phyloP scores from a whole-genome alignment of 345 rosid genomes.

The Turnera subulata region DNA sequence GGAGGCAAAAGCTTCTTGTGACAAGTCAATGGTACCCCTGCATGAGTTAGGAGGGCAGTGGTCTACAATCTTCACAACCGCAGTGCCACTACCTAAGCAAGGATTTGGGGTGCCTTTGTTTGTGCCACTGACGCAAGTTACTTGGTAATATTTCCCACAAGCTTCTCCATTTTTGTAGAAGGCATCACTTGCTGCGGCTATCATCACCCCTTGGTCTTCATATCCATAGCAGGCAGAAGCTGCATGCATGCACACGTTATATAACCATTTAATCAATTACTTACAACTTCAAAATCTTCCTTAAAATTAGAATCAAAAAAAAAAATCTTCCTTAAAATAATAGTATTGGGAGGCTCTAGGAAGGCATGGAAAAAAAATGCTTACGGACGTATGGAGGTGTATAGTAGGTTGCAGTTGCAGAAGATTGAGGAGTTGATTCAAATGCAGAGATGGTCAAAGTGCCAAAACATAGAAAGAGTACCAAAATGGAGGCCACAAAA shows the following conservation, averaged over 20 bases:
- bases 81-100: conserved; percentile 6
- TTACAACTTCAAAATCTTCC: not conserved
- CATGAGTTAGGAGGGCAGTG: not conserved
- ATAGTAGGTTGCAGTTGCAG: not conserved
- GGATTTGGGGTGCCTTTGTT: conserved; percentile 9
- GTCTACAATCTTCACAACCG: not conserved
- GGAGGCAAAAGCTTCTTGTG: conserved; percentile 17
- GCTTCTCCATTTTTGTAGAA: conserved; percentile 3
- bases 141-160: conserved; percentile 17
- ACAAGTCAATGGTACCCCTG: conserved; percentile 19
- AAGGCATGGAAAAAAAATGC: not conserved
- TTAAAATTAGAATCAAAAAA: no score
- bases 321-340: no score
- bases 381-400: not conserved
- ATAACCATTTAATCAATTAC: not conserved
- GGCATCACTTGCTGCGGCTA: conserved; percentile 15
- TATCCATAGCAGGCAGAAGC: conserved; percentile 21
- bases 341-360: no score
- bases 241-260: conserved; percentile 1
- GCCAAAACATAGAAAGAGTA: no score
- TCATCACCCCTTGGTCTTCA: conserved; percentile 17
- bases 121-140: conserved; percentile 15
- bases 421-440: not conserved
- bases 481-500: no score
- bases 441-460: not conserved